Percentiles rank a stretch among this genome's conserved stretches.
Conservation (phyloP, 768 basidiomycete species). For the Tephrocybe sp. region DNA sequence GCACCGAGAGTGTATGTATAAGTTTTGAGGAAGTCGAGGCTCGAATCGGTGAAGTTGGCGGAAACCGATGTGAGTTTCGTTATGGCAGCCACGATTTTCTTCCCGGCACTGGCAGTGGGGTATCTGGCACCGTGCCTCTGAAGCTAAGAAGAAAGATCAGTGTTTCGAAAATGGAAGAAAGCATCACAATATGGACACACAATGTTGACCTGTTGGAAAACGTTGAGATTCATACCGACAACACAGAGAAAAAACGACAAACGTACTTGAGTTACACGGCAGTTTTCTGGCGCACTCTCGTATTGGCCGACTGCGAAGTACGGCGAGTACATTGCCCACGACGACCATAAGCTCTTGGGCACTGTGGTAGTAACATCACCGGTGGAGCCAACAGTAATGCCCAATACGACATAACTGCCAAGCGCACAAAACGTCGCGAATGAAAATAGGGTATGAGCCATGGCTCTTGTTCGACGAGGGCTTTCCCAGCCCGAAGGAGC, state of each 20-base stretch:
- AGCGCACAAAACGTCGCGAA: constrained; percentile 10
- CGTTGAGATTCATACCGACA: not conserved
- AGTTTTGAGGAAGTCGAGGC: constrained; percentile 55
- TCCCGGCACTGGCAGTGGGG: constrained; percentile 55
- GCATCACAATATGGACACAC: constrained; percentile 48
- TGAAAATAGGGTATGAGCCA: constrained; percentile 9
- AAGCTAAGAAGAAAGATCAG: constrained; percentile 51
- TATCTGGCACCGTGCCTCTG: constrained; percentile 82
- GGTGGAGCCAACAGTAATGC: not conserved
- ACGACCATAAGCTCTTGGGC: constrained; percentile 18
- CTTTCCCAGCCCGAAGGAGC: too few species aligned
- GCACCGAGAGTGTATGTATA: constrained; percentile 61
- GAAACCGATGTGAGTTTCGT: constrained; percentile 55
- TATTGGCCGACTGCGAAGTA: constrained; percentile 52
- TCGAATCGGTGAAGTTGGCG: constrained; percentile 39
- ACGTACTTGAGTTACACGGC: constrained; percentile 61
- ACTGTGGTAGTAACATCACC: constrained; percentile 10
- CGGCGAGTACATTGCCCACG: constrained; percentile 67
- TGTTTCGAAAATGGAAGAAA: too few species aligned
- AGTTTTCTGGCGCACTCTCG: constrained; percentile 43
- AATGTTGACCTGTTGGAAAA: constrained; percentile 60
- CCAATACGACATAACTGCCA: constrained; percentile 3
- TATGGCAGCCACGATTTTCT: constrained; percentile 46
- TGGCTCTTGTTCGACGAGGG: not conserved
- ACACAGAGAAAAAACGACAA: constrained; percentile 9